Percentiles rank a stretch among this genome's conserved stretches.
Conservation (phyloP, 331 rosid genomes). For the Quercus tomentella region DNA sequence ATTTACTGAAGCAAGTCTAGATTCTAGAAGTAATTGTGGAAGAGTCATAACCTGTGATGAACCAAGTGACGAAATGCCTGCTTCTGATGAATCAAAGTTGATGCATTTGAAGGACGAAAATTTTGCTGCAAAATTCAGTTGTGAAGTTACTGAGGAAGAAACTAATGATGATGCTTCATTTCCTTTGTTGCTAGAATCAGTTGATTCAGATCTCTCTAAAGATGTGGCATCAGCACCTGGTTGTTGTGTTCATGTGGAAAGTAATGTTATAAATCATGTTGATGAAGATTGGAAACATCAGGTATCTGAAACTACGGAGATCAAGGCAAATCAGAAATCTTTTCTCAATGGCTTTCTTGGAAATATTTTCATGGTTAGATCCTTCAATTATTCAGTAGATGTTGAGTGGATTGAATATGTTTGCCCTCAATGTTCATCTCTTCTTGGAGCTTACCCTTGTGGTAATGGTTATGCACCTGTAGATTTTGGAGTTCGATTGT, state of each 20-base stretch:
- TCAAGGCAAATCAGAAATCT: conserved; percentile 43
- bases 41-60: conserved; percentile 20
- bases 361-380: conserved; percentile 83
- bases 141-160: conserved; percentile 21
- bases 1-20: conserved; percentile 9
- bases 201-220: conserved; percentile 25
- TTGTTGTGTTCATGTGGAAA: conserved; percentile 37
- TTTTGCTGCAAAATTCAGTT: conserved; percentile 19
- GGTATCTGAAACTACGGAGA: conserved; percentile 39
- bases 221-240: conserved; percentile 24
- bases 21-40: conserved; percentile 23
- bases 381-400: conserved; percentile 64
- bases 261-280: conserved; percentile 4
- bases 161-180: conserved; percentile 24
- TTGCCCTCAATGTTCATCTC: conserved; percentile 73
- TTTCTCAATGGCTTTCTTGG: conserved; percentile 86
- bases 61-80: conserved; percentile 7
- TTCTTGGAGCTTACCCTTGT: conserved; percentile 89
- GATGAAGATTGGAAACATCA: conserved; percentile 33
- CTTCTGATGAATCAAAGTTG: conserved; percentile 23
- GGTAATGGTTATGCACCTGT: conserved; percentile 46
- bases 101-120: conserved; percentile 26
- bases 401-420: conserved; percentile 71
- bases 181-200: conserved; percentile 25
- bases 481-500: conserved; percentile 83